Evolutionary conservation across 305 asterid species (phyloP).

Genomic region (Fraxinus platypoda): DNA sequence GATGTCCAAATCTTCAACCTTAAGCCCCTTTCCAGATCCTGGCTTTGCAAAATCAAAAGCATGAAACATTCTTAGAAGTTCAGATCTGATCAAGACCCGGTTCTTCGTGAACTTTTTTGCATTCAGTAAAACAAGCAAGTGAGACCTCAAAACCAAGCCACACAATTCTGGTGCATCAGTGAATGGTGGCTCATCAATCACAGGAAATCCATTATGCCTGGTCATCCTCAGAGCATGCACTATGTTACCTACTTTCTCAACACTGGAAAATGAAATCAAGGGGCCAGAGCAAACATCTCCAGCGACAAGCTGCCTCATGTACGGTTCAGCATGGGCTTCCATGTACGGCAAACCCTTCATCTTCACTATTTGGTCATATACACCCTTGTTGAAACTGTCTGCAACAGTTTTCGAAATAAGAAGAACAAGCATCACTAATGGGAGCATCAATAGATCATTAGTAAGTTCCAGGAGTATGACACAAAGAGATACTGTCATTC

Average conservation of each 20-base stretch:
- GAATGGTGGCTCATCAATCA: slow-evolving; percentile 87
- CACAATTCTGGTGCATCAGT: slow-evolving; percentile 71
- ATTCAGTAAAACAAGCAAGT: slow-evolving; percentile 72
- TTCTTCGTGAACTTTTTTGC: slow-evolving; percentile 64
- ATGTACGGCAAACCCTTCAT: slow-evolving; percentile 95
- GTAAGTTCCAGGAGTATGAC: slow-evolving; percentile 91
- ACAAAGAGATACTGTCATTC: slow-evolving; percentile 95
- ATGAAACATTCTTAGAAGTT: slow-evolving; percentile 46
- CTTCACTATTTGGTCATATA: slow-evolving; percentile 86
- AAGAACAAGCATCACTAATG: slow-evolving; percentile 85
- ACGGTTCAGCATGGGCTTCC: slow-evolving; percentile 94
- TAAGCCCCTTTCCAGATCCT: slow-evolving; percentile 87
- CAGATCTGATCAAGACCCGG: slow-evolving; percentile 46
- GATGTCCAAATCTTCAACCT: slow-evolving; percentile 24
- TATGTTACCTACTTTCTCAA: slow-evolving; percentile 76
- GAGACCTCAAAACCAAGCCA: slow-evolving; percentile 84
- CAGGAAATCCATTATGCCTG: slow-evolving; percentile 85
- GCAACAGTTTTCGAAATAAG: slow-evolving; percentile 93
- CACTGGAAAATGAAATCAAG: slow-evolving; percentile 62
- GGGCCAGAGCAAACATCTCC: slow-evolving; percentile 97
- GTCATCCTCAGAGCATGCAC: slow-evolving; percentile 61
- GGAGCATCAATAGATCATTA: slow-evolving; percentile 80
- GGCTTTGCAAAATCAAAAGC: slow-evolving; percentile 89
- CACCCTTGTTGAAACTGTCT: slow-evolving; percentile 75
- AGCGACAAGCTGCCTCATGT: slow-evolving; percentile 78